phyloP scores from a whole-genome alignment of 352 stramenopile genomes.

The Globisporangium ultimum region DNA sequence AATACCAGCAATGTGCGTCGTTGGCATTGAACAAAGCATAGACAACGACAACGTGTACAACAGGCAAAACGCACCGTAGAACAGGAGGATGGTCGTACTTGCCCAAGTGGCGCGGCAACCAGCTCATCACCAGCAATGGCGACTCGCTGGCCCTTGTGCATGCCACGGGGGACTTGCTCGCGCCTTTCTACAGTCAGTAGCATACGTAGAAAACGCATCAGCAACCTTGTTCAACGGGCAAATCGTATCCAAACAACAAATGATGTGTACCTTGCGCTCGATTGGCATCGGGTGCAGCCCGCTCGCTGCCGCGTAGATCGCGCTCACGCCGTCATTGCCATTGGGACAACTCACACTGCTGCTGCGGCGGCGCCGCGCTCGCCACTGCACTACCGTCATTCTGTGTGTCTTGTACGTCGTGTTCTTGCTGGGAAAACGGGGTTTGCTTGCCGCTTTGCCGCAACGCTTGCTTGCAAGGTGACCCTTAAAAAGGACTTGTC shows the following conservation, averaged over 20 bases:
- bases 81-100: conserved; percentile 11
- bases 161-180: neutral
- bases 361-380: neutral
- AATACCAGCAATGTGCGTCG: neutral
- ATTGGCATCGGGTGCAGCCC: conserved; percentile 13
- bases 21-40: neutral
- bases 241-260: neutral
- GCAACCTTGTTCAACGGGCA: neutral
- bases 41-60: no score
- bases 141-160: no score
- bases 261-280: conserved; percentile 8
- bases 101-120: conserved; percentile 7
- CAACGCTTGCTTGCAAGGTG: neutral
- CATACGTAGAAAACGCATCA: conserved; percentile 1
- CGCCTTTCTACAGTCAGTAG: neutral
- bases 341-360: neutral
- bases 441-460: no score
- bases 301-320: conserved; percentile 24
- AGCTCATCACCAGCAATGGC: neutral
- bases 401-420: neutral
- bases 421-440: neutral
- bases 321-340: conserved; percentile 19
- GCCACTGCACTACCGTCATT: neutral
- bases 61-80: conserved; percentile 2
- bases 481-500: neutral